Evolutionary conservation across 495 filamentous ascomycete genomes (phyloP).

Genomic region (Lepraria neglecta): DNA sequence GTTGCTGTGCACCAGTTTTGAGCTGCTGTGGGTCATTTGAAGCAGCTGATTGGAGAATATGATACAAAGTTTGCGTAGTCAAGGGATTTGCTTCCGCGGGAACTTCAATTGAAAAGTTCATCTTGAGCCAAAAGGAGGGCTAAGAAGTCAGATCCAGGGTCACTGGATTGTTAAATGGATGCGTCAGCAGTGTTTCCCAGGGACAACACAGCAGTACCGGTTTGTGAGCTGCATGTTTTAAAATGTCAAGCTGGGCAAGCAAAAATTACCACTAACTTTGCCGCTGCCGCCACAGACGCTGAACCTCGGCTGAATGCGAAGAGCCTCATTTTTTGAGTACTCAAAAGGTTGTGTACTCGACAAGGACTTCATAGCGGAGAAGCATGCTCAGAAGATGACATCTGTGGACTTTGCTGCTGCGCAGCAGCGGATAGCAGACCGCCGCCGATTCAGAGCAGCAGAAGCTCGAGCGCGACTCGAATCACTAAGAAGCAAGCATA

Average conservation of each 20-base stretch:
- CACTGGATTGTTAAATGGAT: background rate
- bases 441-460: conserved; percentile 64
- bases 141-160: background rate
- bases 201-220: too few relatives aligned
- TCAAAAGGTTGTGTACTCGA: background rate
- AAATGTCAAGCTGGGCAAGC: background rate
- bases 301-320: background rate
- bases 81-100: conserved; percentile 58
- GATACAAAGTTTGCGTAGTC: conserved; percentile 58
- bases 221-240: background rate
- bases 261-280: too few relatives aligned
- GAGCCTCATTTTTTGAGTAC: too few relatives aligned
- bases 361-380: background rate
- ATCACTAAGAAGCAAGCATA: conserved; percentile 43
- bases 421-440: conserved; percentile 73
- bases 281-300: conserved; percentile 8
- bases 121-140: conserved; percentile 24
- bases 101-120: conserved; percentile 47
- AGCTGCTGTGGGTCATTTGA: conserved; percentile 70
- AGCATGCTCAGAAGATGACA: conserved; percentile 53
- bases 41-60: conserved; percentile 61
- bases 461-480: conserved; percentile 50
- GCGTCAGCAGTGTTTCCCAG: too few relatives aligned
- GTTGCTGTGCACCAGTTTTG: conserved; percentile 72
- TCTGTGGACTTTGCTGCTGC: conserved; percentile 76